Evolutionary conservation across 1,284 basidiomycete species (phyloP).

Genomic region (Malassezia yamatoensis): DNA sequence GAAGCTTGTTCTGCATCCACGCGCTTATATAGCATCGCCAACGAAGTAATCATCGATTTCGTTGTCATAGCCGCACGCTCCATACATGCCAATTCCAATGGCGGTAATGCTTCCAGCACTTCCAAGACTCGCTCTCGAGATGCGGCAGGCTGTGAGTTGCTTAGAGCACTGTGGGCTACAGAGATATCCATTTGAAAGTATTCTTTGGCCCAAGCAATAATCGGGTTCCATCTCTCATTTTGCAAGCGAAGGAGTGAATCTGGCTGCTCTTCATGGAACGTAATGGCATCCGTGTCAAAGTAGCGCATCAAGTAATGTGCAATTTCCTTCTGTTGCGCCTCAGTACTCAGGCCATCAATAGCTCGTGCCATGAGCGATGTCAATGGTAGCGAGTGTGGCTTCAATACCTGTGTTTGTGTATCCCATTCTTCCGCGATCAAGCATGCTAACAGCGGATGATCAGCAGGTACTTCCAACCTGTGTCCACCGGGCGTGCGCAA

Average conservation of each 20-base stretch:
- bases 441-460: constrained; percentile 64
- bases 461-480: constrained; percentile 61
- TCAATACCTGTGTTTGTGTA: constrained; percentile 72
- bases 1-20: constrained; percentile 68
- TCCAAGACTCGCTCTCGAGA: constrained; percentile 15
- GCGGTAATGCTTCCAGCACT: constrained; percentile 18
- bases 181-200: constrained; percentile 50
- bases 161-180: constrained; percentile 24
- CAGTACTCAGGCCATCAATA: constrained; percentile 65
- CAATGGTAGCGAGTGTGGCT: constrained; percentile 84
- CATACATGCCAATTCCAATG: constrained; percentile 56
- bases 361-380: constrained; percentile 81
- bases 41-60: constrained; percentile 79
- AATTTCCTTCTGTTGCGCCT: constrained; percentile 58
- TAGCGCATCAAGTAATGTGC: constrained; percentile 69
- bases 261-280: constrained; percentile 74
- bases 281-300: constrained; percentile 88
- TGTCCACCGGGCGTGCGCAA: constrained; percentile 79
- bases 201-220: constrained; percentile 72
- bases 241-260: constrained; percentile 68
- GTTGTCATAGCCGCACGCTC: constrained; percentile 80
- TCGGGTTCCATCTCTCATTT: constrained; percentile 75
- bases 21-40: constrained; percentile 69
- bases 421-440: constrained; percentile 94
- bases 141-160: constrained; percentile 18